Conservation (phyloP, 176 grass and related monocot species). For the Triticum dicoccoides region DNA sequence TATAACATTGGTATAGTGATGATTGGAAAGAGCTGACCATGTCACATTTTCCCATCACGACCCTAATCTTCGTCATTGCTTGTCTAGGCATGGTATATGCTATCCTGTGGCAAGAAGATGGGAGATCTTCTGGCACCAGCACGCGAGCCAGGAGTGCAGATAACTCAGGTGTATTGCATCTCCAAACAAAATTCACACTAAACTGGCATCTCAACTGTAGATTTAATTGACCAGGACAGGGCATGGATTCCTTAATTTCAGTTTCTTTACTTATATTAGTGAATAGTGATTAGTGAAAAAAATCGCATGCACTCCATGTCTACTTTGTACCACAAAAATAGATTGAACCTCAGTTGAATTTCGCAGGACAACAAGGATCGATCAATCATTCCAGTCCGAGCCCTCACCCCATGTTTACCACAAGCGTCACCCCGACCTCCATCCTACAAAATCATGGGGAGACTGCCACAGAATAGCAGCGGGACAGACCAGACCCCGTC, state of each 20-base stretch:
- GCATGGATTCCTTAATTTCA: background rate
- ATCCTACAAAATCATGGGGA: background rate
- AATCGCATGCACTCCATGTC: background rate
- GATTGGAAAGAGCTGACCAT: background rate
- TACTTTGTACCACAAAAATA: background rate
- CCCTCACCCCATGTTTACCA: background rate
- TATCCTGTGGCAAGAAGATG: background rate
- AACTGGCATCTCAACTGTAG: background rate
- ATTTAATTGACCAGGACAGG: background rate
- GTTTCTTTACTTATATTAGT: background rate
- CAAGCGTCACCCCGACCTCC: background rate
- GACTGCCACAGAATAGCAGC: background rate
- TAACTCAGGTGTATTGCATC: background rate
- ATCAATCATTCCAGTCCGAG: background rate
- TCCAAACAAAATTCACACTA: background rate
- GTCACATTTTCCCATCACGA: background rate
- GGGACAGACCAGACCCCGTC: background rate
- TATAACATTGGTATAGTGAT: background rate
- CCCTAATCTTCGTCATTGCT: background rate
- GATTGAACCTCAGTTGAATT: background rate
- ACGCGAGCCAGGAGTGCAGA: background rate
- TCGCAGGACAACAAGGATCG: background rate
- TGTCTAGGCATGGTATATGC: background rate
- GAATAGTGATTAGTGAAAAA: too few relatives aligned
- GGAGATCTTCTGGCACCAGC: background rate